These are phyloP conservation scores for Poronia punctata DNA, from an alignment of 495 filamentous ascomycete genomes.

Conservation along the genomic window DNA sequence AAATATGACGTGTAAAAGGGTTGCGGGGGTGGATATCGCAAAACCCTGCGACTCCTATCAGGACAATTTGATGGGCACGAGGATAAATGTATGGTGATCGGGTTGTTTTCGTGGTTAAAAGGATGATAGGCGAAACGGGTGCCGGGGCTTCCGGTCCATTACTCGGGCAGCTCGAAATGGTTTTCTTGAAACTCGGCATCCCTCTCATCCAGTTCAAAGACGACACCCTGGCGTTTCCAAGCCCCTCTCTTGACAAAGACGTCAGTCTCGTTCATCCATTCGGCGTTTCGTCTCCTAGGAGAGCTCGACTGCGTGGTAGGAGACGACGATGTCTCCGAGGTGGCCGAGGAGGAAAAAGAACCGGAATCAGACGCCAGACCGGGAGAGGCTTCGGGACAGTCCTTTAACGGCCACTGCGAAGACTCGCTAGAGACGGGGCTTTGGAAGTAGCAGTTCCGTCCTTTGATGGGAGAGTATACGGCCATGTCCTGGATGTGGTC, in stretches of 20 bases:
- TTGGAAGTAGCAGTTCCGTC: conserved; percentile 16
- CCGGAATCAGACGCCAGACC: too few species aligned
- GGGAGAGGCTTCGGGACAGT: conserved; percentile 22
- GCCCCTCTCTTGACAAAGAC: conserved; percentile 37
- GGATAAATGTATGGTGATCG: background rate
- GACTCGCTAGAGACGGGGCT: conserved; percentile 16
- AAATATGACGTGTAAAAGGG: too few species aligned
- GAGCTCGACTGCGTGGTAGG: background rate
- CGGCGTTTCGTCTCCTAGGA: conserved; percentile 17
- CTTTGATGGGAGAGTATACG: conserved; percentile 18
- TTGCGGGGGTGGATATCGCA: too few species aligned
- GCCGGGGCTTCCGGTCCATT: too few species aligned
- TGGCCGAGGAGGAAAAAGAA: too few species aligned
- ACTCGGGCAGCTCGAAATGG: conserved; percentile 24
- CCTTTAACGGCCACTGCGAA: conserved; percentile 24
- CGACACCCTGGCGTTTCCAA: conserved; percentile 44
- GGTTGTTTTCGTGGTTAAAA: background rate
- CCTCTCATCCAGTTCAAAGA: conserved; percentile 30
- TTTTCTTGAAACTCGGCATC: conserved; percentile 16
- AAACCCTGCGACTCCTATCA: too few species aligned
- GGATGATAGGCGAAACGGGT: background rate
- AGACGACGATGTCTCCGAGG: conserved; percentile 12
- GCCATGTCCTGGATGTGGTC: conserved; percentile 16
- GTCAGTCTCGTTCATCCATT: conserved; percentile 27
- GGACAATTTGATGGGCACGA: too few species aligned